Conservation (phyloP, 164 flowering plant species). For the Piper longum region DNA sequence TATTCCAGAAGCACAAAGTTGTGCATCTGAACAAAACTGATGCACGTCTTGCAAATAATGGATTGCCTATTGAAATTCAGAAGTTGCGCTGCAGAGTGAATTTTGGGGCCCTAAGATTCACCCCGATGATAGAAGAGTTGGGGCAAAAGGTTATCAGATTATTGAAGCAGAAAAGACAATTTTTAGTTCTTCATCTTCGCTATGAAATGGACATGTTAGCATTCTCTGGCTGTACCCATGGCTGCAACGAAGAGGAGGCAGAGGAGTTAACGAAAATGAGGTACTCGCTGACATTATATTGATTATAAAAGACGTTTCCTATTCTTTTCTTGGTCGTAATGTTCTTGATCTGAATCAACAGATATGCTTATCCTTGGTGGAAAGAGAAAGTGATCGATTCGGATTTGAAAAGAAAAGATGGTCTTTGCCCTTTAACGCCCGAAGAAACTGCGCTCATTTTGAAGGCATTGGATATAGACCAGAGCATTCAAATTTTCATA, state of each 20-base stretch:
- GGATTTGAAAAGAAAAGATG: conserved; percentile 66
- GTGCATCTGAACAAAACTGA: conserved; percentile 84
- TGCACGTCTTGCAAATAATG: conserved; percentile 80
- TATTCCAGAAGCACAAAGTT: conserved; percentile 63
- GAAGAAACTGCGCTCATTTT: conserved; percentile 74
- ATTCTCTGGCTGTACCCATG: conserved; percentile 91
- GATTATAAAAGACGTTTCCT: not conserved
- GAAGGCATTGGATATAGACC: conserved; percentile 60
- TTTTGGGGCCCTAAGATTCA: conserved; percentile 60
- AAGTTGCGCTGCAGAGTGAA: conserved; percentile 86
- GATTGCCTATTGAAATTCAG: conserved; percentile 62
- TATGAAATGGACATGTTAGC: conserved; percentile 99
- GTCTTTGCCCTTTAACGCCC: conserved; percentile 80
- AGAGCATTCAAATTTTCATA: conserved; percentile 45
- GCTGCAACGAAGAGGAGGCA: conserved; percentile 62
- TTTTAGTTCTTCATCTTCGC: conserved; percentile 81
- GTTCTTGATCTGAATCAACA: conserved; percentile 8
- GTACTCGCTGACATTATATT: conserved; percentile 17
- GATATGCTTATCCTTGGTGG: conserved; percentile 98
- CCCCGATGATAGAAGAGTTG: conserved; percentile 78
- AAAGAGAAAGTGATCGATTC: conserved; percentile 79
- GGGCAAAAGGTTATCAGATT: conserved; percentile 61
- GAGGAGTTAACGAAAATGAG: conserved; percentile 90
- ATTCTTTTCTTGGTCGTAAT: not conserved
- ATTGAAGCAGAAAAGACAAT: conserved; percentile 66